Percentiles rank a stretch among this genome's conserved stretches.
These are phyloP conservation scores for Suillus plorans DNA, from an alignment of 768 basidiomycete genomes.

Conservation along the genomic window DNA sequence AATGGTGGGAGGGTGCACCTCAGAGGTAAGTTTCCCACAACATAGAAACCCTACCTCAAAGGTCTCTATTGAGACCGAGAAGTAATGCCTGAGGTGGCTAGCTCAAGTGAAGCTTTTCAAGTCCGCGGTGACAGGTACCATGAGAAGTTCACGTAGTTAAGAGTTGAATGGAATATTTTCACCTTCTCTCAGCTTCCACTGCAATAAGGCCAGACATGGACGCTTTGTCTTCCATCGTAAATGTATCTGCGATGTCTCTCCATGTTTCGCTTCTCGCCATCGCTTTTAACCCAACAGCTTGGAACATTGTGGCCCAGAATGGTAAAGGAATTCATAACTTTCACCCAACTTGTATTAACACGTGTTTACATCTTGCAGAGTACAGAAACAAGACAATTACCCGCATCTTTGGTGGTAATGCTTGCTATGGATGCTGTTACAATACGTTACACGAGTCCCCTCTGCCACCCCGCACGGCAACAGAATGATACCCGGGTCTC, in stretches of 20 bases:
- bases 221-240: constrained; percentile 40
- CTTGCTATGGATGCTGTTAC: no score
- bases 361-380: no score
- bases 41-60: constrained; percentile 6
- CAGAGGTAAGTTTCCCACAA: constrained; percentile 3
- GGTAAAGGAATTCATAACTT: no score
- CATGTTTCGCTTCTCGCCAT: constrained; percentile 67
- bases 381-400: no score
- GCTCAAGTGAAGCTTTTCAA: not conserved
- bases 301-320: no score
- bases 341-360: no score
- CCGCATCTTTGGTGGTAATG: no score
- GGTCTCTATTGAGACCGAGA: no score
- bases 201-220: constrained; percentile 18
- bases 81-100: no score
- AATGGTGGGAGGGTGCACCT: not conserved
- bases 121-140: not conserved
- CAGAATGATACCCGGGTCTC: no score
- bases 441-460: no score
- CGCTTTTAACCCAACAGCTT: constrained; percentile 89
- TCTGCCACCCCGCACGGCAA: no score
- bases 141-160: not conserved
- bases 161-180: not conserved
- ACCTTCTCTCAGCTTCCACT: not conserved
- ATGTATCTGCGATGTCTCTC: constrained; percentile 65